phyloP scores from a whole-genome alignment of 805 yeast genomes.

The Sugiyamaella marilandica region DNA sequence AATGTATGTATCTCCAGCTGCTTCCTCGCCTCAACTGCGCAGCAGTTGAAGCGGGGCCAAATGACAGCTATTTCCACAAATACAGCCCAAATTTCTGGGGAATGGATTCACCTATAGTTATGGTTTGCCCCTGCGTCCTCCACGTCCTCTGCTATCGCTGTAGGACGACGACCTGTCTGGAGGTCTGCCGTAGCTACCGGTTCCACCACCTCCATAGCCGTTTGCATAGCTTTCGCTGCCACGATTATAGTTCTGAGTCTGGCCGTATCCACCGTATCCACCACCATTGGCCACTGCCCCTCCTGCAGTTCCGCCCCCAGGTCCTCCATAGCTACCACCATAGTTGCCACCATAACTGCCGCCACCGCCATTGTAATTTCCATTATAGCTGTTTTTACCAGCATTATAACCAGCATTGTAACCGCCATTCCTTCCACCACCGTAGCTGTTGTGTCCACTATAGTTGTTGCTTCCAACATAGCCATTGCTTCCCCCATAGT shows the following conservation, averaged over 20 bases:
- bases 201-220: background rate
- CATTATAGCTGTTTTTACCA: constrained; percentile 17
- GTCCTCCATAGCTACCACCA: constrained; percentile 20
- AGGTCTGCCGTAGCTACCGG: background rate
- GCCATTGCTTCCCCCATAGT: background rate
- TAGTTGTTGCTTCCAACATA: constrained; percentile 16
- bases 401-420: constrained; percentile 21
- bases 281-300: constrained; percentile 8
- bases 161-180: background rate
- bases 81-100: background rate
- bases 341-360: constrained; percentile 19
- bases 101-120: background rate
- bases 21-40: no score
- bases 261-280: constrained; percentile 12
- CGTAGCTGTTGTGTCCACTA: constrained; percentile 6
- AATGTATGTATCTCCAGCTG: no score
- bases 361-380: constrained; percentile 7
- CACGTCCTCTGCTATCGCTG: background rate
- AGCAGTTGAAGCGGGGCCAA: background rate
- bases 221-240: constrained; percentile 8
- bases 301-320: constrained; percentile 23
- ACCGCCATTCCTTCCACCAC: constrained; percentile 19
- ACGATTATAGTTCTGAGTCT: constrained; percentile 4
- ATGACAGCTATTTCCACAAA: no score
- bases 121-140: background rate